phyloP scores from a whole-genome alignment of 352 stramenopile genomes.

The Phytophthora citrophthora region DNA sequence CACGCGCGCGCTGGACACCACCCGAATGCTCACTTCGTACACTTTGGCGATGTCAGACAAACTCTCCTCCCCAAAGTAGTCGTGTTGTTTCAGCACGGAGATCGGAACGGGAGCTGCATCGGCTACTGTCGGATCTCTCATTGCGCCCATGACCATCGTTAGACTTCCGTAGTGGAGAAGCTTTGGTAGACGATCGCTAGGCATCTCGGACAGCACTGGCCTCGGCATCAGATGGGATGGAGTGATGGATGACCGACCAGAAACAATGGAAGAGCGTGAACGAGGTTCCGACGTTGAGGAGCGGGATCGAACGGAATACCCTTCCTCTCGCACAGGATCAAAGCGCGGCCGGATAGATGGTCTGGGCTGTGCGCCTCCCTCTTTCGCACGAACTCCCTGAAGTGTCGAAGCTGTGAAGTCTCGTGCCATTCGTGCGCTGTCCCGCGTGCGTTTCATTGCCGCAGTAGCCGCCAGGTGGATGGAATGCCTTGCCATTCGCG shows the following conservation, averaged over 20 bases:
- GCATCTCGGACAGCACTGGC: constrained; percentile 2
- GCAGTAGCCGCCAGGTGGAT: constrained; percentile 24
- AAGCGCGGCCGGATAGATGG: constrained; percentile 8
- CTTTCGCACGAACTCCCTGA: constrained; percentile 11
- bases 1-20: constrained; percentile 58
- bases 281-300: background rate
- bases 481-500: constrained; percentile 16
- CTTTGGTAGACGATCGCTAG: constrained; percentile 16
- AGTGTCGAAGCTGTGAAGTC: constrained; percentile 21
- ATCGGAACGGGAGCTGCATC: constrained; percentile 43
- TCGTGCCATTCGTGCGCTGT: constrained; percentile 24
- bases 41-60: constrained; percentile 34
- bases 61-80: constrained; percentile 73
- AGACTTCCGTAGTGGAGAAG: constrained; percentile 28
- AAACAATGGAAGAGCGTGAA: constrained; percentile 7
- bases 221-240: constrained; percentile 8
- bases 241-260: constrained; percentile 7
- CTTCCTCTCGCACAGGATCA: constrained; percentile 13
- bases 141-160: constrained; percentile 13
- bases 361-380: background rate
- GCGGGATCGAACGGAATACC: background rate
- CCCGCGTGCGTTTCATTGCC: constrained; percentile 27
- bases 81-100: constrained; percentile 51
- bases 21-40: constrained; percentile 62
- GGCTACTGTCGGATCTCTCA: constrained; percentile 13